Conservation (phyloP, 768 basidiomycete species). For the Mycena galopus region DNA sequence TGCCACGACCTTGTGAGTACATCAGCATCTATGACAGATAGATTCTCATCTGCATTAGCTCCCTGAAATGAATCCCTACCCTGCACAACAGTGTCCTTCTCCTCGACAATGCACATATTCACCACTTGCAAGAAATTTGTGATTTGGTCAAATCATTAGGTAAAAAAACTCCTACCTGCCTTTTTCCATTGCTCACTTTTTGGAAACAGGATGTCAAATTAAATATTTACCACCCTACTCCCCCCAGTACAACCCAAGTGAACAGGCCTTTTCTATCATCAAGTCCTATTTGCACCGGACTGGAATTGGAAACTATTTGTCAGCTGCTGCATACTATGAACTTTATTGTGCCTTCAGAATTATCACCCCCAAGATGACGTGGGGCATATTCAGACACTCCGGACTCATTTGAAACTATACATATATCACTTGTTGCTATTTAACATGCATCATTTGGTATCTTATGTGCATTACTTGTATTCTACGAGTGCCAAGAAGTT, state of each 20-base stretch:
- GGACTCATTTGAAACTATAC: not conserved
- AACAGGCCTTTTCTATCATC: too few species aligned
- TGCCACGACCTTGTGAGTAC: slow-evolving; percentile 30
- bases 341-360: not conserved
- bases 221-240: not conserved
- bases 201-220: not conserved
- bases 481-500: too few species aligned
- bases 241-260: too few species aligned
- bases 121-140: slow-evolving; percentile 36
- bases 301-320: not conserved
- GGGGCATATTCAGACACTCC: not conserved
- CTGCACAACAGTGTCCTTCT: slow-evolving; percentile 35
- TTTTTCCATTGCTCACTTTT: not conserved
- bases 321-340: not conserved
- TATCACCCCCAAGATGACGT: not conserved
- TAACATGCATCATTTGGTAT: too few species aligned
- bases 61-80: slow-evolving; percentile 37
- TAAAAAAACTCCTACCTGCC: not conserved
- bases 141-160: slow-evolving; percentile 11
- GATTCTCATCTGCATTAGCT: slow-evolving; percentile 20
- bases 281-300: too few species aligned
- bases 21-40: too few species aligned
- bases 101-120: slow-evolving; percentile 33
- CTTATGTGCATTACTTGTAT: too few species aligned
- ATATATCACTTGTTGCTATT: too few species aligned